Base-by-base conservation (phyloP, 2,329 filamentous ascomycete species). In the Colletotrichum australisinense region DNA sequence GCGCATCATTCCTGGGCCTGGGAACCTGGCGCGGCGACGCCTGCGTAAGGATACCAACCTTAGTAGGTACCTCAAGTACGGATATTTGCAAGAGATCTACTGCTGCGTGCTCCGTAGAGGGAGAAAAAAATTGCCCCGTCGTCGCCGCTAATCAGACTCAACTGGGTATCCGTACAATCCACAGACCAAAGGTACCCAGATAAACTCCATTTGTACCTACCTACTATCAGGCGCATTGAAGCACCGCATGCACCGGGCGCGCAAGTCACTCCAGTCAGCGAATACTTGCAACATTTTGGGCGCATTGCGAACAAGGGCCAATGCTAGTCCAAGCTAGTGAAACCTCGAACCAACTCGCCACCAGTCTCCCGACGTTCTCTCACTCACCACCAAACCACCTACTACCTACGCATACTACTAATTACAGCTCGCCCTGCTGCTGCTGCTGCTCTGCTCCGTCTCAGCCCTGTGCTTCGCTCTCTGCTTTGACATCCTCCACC, bases 261-360 rank as follows among this genome's bases (percentile, higher is more conserved):
- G 32, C 52, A 65, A 35, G 22, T 57, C 49, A 56, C 63, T 56
- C 63, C 22, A 8, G 22, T 32, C 30, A 28, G 52, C 24, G 35
- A 38, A 46, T 32, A 65, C 52, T 30, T 56, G 62, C 46, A 55
- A 49, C 24, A 19, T 26, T 64, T 64, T 52, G 24, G 24, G 62
- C 62, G 62, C 62, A 55, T 73, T 73, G 56, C 56, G 60, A 70
- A 66, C 71, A 73, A 66, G 71, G 67, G 56, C 67, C 67, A 58
- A 71, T 49, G 71, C 71, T 66, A 73, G 71, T 62, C 67, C 46
- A 62, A 30, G 55, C 71, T 71, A 58, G 67, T 73, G 71, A 73
- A 71, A 73, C 71, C 71, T 66, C 71, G 60, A 65, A 66, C 38
- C 67, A 63, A 73, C 55, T 73, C 71, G 71, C 71, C 71, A 71